Evolutionary conservation across 108 stramenopile genomes (phyloP), one percentile per base, ranked within the genome.

Genomic region (Discostella pseudostelligera): DNA sequence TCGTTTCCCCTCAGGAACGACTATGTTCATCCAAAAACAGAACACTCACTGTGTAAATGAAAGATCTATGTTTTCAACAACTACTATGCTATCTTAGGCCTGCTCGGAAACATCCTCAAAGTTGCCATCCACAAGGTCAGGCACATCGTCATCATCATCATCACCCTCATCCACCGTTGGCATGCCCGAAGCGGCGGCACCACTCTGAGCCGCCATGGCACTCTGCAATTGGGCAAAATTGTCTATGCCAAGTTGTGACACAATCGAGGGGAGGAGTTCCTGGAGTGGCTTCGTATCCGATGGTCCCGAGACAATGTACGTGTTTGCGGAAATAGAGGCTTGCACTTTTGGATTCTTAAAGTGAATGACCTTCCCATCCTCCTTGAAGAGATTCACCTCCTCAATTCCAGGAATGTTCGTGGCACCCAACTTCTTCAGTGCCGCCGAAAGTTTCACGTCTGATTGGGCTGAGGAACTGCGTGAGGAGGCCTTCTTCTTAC

Each of bases 371-470:
- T 95, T 93, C 56, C 96, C 95, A 66, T 97, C 96, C 35, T 96
- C 91, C 86, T 95, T 96, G 88, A 99, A 99, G 70, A 99, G 87
- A 72, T 99, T 97, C 54, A 97, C 97, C 73, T 99, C 98, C 69
- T 97, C 96, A 65, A 99, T 97, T 64, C 95, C 97, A 12, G 95
- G 95, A 61, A 99, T 97, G 91, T 90, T 93, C 67, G 95, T 99
- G 16, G 97, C 94, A 11, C 94, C 92, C 32, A 99, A 93, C 81
- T 97, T 95, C 84, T 99, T 99, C 36, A 97, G 81, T 29, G 95
- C 86, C 22, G 87, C 80, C 29, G 78, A 65, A 28, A 99, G 90
- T 81, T 99, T 99, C 36, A 87, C 93, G 70, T 99, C 98, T 69
- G 96, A 91, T 81, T 93, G 85, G 32, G 89, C 90, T 20, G 91